Percentiles rank a stretch among this genome's conserved stretches.
Evolutionary conservation across 805 yeast species (phyloP).

Genomic region (Hanseniaspora thailandica): DNA sequence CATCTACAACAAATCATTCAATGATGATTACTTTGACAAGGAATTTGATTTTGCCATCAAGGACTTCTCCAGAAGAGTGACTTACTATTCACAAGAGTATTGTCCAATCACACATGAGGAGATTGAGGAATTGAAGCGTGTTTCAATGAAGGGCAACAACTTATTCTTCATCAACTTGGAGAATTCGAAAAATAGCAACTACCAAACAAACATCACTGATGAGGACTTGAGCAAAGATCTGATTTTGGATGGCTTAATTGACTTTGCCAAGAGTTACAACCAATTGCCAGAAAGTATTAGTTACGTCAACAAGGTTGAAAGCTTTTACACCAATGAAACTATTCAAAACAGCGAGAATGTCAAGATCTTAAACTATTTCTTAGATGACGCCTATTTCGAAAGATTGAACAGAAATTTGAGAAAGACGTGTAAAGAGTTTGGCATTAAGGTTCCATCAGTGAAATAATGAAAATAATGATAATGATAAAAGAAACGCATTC

Average conservation of each 20-base stretch:
- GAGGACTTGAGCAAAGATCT: not conserved
- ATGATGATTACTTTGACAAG: conserved; percentile 46
- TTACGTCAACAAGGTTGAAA: conserved; percentile 8
- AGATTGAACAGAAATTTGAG: conserved; percentile 4
- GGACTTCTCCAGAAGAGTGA: conserved; percentile 49
- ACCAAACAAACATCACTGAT: conserved; percentile 1
- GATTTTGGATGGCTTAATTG: conserved; percentile 4
- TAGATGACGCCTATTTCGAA: not conserved
- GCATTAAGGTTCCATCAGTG: not conserved
- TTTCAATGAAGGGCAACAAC: not conserved
- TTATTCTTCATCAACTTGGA: conserved; percentile 10
- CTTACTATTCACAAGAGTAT: conserved; percentile 34
- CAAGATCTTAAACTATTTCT: not conserved
- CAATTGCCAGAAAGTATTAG: conserved; percentile 7
- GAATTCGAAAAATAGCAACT: conserved; percentile 3
- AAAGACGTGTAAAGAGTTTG: not conserved
- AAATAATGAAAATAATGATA: not conserved
- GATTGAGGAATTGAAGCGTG: not conserved
- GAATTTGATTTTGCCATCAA: conserved; percentile 42
- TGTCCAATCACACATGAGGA: conserved; percentile 22
- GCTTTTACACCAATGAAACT: not conserved
- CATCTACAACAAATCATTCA: conserved; percentile 51
- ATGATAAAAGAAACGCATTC: not conserved
- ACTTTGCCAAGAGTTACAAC: conserved; percentile 11
- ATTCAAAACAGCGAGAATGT: not conserved